Evolutionary conservation across 2,329 filamentous ascomycete genomes (phyloP).

Genomic region (Sporothrix brasiliensis): DNA sequence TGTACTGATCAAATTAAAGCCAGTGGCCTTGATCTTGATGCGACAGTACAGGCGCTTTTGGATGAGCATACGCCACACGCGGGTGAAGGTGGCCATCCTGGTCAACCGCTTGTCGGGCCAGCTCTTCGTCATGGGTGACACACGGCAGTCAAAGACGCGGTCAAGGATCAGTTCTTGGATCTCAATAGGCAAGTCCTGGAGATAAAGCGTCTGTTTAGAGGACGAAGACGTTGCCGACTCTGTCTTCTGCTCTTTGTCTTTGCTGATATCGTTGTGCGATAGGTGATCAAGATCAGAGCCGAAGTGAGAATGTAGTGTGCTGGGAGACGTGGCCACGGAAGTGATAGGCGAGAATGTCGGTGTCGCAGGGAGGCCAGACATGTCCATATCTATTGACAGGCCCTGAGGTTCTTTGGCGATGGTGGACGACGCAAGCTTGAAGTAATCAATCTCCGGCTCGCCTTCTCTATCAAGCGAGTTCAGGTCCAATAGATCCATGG

Average conservation of each 20-base stretch:
- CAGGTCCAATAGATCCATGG: not conserved
- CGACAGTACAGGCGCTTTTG: slow-evolving; percentile 74
- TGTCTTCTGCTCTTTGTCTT: not conserved
- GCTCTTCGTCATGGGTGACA: slow-evolving; percentile 62
- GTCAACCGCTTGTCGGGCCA: slow-evolving; percentile 65
- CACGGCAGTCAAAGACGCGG: slow-evolving; percentile 69
- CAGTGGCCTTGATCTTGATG: slow-evolving; percentile 73
- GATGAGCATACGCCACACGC: slow-evolving; percentile 67
- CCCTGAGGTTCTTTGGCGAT: not conserved
- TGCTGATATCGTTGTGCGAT: not conserved
- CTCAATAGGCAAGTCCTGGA: slow-evolving; percentile 64
- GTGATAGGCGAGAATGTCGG: slow-evolving; percentile 22
- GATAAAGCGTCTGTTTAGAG: slow-evolving; percentile 41
- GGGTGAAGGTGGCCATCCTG: slow-evolving; percentile 64
- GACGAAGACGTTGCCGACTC: slow-evolving; percentile 35
- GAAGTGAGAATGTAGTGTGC: slow-evolving; percentile 13
- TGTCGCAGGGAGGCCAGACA: slow-evolving; percentile 29
- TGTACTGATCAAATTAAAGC: slow-evolving; percentile 62
- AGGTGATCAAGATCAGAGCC: not conserved
- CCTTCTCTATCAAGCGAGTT: not conserved
- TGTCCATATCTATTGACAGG: slow-evolving; percentile 29
- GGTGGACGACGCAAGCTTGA: not conserved
- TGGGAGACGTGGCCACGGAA: slow-evolving; percentile 10
- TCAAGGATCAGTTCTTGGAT: slow-evolving; percentile 74
- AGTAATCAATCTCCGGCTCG: not conserved